Conservation (phyloP, 495 filamentous ascomycete genomes). For the Penicillium simplicissimum region DNA sequence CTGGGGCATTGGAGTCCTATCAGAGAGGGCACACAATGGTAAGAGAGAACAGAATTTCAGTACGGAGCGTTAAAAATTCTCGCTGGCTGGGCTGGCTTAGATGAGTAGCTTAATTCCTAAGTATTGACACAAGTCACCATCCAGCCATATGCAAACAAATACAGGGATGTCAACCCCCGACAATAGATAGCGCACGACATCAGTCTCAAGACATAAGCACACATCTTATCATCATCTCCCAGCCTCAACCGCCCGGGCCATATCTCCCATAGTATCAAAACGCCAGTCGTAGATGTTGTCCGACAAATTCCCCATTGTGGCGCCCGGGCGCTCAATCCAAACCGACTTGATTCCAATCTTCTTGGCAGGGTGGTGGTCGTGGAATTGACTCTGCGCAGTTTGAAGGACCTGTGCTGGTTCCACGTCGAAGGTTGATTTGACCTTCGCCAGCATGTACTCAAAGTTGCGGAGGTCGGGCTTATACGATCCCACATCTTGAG, state of each 20-base stretch:
- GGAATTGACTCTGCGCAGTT: slow-evolving; percentile 66
- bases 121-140: too few species aligned
- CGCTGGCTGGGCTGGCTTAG: too few species aligned
- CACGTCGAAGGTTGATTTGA: slow-evolving; percentile 36
- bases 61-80: too few species aligned
- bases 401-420: slow-evolving; percentile 60
- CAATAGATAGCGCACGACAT: too few species aligned
- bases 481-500: slow-evolving; percentile 72
- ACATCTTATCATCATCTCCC: background rate
- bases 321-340: slow-evolving; percentile 67
- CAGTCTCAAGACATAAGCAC: background rate
- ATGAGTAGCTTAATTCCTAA: too few species aligned
- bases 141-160: too few species aligned
- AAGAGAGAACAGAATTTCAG: too few species aligned
- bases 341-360: slow-evolving; percentile 61
- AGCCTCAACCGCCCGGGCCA: background rate
- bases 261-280: background rate
- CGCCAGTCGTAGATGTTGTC: background rate
- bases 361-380: slow-evolving; percentile 73
- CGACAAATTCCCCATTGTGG: slow-evolving; percentile 25
- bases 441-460: slow-evolving; percentile 16
- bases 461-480: slow-evolving; percentile 73
- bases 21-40: too few species aligned
- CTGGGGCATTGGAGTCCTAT: too few species aligned
- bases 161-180: too few species aligned